phyloP scores from a whole-genome alignment of 1,139 yeast species.

The Kodamaea suecica region DNA sequence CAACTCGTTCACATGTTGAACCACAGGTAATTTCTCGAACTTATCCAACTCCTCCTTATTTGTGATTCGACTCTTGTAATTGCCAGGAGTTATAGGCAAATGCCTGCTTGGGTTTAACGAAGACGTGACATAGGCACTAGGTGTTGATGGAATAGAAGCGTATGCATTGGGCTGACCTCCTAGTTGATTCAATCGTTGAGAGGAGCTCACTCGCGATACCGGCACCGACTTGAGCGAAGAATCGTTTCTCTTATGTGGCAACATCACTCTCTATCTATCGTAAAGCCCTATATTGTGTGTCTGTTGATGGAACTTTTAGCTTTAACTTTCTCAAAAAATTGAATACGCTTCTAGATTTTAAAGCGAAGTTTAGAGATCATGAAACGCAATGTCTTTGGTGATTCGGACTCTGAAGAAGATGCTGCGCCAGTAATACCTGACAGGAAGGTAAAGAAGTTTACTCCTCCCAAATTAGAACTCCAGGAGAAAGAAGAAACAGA shows the following conservation, averaged over 20 bases:
- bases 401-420: constrained; percentile 8
- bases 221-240: constrained; percentile 27
- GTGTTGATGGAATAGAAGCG: constrained; percentile 22
- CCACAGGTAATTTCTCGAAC: constrained; percentile 32
- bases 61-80: constrained; percentile 15
- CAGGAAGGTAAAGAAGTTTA: constrained; percentile 6
- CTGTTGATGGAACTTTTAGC: too few species aligned
- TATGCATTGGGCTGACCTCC: constrained; percentile 12
- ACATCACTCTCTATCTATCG: constrained; percentile 4
- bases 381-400: constrained; percentile 15
- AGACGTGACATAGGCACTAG: constrained; percentile 35
- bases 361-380: constrained; percentile 4
- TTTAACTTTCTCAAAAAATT: too few species aligned
- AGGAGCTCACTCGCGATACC: constrained; percentile 35
- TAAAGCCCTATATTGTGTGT: too few species aligned
- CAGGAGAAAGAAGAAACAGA: background rate
- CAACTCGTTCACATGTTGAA: constrained; percentile 24
- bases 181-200: constrained; percentile 30
- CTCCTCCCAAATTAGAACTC: background rate
- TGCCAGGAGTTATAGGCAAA: constrained; percentile 22
- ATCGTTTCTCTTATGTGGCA: constrained; percentile 23
- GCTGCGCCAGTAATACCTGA: constrained; percentile 1
- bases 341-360: too few species aligned
- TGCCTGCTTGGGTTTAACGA: constrained; percentile 40
- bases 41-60: constrained; percentile 24